Percentiles rank a stretch among this genome's conserved stretches.
Evolutionary conservation across 2,329 filamentous ascomycete genomes (phyloP).

Genomic region (Sporothrix dimorphospora): DNA sequence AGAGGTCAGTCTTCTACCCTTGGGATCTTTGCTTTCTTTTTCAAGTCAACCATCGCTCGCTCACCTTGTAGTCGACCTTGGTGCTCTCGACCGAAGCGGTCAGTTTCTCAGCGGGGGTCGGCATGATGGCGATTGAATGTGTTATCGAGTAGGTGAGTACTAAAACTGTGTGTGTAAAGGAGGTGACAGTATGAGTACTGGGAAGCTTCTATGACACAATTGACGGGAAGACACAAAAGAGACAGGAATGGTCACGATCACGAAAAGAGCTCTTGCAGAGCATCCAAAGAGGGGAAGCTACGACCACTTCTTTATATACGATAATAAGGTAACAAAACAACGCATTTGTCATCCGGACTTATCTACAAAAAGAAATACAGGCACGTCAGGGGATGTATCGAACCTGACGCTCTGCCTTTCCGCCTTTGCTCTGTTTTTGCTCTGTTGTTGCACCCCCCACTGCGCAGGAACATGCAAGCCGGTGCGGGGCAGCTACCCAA

Average conservation of each 20-base stretch:
- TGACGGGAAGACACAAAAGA: background rate
- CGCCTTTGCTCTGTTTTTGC: background rate
- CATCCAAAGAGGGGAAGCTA: background rate
- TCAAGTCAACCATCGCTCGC: background rate
- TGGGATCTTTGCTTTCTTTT: background rate
- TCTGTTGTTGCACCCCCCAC: background rate
- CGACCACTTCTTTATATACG: background rate
- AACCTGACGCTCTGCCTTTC: too few relatives aligned
- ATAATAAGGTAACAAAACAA: background rate
- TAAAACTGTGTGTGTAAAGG: too few relatives aligned
- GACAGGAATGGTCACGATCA: background rate
- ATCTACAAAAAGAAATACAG: background rate
- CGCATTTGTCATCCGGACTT: slow-evolving; percentile 12
- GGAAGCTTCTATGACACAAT: background rate
- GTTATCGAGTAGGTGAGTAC: too few relatives aligned
- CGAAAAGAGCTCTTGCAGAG: background rate
- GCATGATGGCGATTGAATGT: slow-evolving; percentile 12
- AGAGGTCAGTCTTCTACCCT: background rate
- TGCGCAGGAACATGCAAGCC: background rate
- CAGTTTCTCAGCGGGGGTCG: slow-evolving; percentile 6
- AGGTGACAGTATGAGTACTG: background rate
- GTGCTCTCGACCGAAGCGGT: slow-evolving; percentile 18
- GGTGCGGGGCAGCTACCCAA: background rate
- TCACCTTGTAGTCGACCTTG: slow-evolving; percentile 29
- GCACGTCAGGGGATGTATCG: background rate